Percentiles rank a stretch among this genome's conserved stretches.
Conservation (phyloP, 495 filamentous ascomycete genomes). For the Sordaria brevicollis region DNA sequence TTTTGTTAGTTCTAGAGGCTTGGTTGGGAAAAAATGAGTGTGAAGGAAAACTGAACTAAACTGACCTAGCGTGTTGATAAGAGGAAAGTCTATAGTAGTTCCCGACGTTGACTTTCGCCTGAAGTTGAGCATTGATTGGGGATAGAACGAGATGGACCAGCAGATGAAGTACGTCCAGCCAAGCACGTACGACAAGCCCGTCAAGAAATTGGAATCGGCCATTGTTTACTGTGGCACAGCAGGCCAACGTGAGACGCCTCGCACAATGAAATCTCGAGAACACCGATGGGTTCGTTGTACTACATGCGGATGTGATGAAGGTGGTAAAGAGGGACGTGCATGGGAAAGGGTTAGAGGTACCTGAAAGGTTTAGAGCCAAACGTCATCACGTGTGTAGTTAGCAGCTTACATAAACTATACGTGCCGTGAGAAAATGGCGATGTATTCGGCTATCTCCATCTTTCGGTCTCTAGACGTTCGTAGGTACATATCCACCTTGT, state of each 20-base stretch:
- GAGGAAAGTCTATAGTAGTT: constrained; percentile 75
- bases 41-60: constrained; percentile 15
- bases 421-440: not conserved
- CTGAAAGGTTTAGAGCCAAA: not conserved
- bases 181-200: constrained; percentile 39
- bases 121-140: constrained; percentile 72
- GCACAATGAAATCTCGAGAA: not conserved
- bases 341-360: not conserved
- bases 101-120: constrained; percentile 66
- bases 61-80: constrained; percentile 65
- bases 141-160: constrained; percentile 89
- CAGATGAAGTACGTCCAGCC: constrained; percentile 55
- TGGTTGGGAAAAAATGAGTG: no score
- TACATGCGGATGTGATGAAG: not conserved
- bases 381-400: not conserved
- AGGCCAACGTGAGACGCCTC: not conserved
- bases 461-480: not conserved
- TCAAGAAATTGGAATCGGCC: constrained; percentile 5
- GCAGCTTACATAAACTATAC: not conserved
- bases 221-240: not conserved
- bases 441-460: not conserved
- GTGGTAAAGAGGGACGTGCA: not conserved
- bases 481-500: not conserved
- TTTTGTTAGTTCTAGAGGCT: no score
- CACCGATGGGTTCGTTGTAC: not conserved